Conservation (phyloP, 306 rosid species). For the Astragalus membranaceus region DNA sequence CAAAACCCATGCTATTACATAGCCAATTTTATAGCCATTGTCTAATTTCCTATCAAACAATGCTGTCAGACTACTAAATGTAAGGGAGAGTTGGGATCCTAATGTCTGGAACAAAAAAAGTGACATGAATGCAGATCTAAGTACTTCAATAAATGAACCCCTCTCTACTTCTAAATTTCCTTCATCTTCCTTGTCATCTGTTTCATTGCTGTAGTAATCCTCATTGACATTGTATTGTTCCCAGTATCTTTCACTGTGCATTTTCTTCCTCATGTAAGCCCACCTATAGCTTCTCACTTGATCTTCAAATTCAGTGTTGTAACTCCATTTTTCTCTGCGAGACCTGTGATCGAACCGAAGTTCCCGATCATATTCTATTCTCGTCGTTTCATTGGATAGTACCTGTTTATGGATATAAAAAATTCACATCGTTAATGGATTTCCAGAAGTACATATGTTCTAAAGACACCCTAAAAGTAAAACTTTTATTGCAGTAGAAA, state of each 20-base stretch:
- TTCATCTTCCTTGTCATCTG: slow-evolving; percentile 44
- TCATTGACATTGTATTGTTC: slow-evolving; percentile 29
- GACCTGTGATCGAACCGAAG: slow-evolving; percentile 38
- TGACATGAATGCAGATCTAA: slow-evolving; percentile 57
- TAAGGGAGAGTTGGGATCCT: slow-evolving; percentile 62
- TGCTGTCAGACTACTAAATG: slow-evolving; percentile 66
- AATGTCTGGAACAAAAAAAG: slow-evolving; percentile 53
- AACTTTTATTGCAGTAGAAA: neutral
- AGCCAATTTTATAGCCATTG: slow-evolving; percentile 63
- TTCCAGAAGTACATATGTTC: neutral
- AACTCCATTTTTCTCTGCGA: slow-evolving; percentile 38
- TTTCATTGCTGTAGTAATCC: slow-evolving; percentile 31
- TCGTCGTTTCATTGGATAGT: slow-evolving; percentile 62
- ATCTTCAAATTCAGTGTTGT: slow-evolving; percentile 51
- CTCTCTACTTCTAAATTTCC: slow-evolving; percentile 34
- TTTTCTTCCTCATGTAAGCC: slow-evolving; percentile 57
- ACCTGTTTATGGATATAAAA: slow-evolving; percentile 44
- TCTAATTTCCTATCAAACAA: slow-evolving; percentile 69
- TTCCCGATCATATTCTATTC: slow-evolving; percentile 55
- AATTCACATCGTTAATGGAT: neutral
- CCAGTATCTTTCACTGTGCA: slow-evolving; percentile 38
- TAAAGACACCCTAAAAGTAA: neutral
- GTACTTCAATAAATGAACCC: slow-evolving; percentile 58
- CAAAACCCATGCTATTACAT: slow-evolving; percentile 72
- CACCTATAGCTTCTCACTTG: slow-evolving; percentile 45